Base-by-base conservation (phyloP, 208 protist species). In the Polymyxa betae region DNA sequence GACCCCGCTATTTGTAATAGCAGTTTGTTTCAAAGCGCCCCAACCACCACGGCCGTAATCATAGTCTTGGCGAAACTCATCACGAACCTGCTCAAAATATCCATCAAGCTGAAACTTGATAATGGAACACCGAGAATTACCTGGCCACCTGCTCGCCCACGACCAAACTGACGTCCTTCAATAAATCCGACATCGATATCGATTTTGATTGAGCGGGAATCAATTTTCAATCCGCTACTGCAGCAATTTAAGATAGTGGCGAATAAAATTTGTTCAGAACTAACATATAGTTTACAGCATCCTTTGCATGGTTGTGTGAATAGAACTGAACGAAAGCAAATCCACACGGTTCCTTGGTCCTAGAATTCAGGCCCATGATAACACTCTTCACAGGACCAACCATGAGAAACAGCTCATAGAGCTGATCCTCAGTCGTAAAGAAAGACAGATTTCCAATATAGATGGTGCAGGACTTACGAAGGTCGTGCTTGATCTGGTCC, bases 391-490 rank as follows among this genome's bases (percentile, higher is more conserved):
- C 94, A 35, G 96, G 95, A 32, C 98, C 98, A 92, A 93, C 96
- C 32, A 95, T 90, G 1, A 93, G 88, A 93, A 99, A 99, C 91
- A 99, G 94, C 89, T 96, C 95, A 90, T 97, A 95, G 49, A 99
- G 93, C 92, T 99, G 98, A 68, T 96, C 95, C 93, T 99, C 98
- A 0, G 95, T 97, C n/a, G 98, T 99, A 94, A 97, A 98, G 93
- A 98, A 99, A 40, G 97, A 97, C 0, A 99, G 91, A 94, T 99
- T 99, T 40, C 98, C 98, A 0, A 99, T 96, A 93, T 99, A 99
- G 5, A 99, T 91, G 35, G 96, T 97, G 72, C 35, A 20, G 35
- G 72, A 82, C 35, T 82, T n/a, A 43, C 72, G n/a, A 5, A 82
- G n/a, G 16, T 40, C 72, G 5, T 43, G 72, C 72, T 82, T 82